Percentiles rank a stretch among this genome's conserved stretches.
phyloP scores from a whole-genome alignment of 352 stramenopile genomes.

The Blastocystis sp. region DNA sequence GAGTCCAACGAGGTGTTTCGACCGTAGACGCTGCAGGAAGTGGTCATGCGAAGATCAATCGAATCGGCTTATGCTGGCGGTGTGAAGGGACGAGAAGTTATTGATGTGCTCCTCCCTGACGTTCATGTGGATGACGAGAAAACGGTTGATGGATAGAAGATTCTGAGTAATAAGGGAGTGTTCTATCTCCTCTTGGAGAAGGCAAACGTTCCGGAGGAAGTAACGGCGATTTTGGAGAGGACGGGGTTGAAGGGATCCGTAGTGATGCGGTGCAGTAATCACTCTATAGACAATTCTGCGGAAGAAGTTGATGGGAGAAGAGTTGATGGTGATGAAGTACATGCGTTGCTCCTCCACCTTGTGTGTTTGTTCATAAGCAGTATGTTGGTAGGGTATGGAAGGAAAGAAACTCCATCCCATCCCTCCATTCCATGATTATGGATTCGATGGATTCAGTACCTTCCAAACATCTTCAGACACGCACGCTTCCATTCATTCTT shows the following conservation, averaged over 20 bases:
- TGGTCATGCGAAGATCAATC: background rate
- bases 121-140: background rate
- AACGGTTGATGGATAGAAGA: background rate
- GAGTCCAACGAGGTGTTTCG: slow-evolving; percentile 7
- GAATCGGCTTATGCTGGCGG: slow-evolving; percentile 33
- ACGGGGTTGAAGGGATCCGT: slow-evolving; percentile 17
- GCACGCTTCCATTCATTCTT: no score
- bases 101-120: slow-evolving; percentile 7
- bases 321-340: slow-evolving; percentile 33
- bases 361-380: no score
- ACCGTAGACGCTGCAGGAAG: background rate
- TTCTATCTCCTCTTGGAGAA: slow-evolving; percentile 36
- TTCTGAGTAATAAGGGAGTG: slow-evolving; percentile 1
- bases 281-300: slow-evolving; percentile 8
- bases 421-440: no score
- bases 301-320: slow-evolving; percentile 33
- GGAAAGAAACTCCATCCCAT: no score
- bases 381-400: no score
- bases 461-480: no score
- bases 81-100: slow-evolving; percentile 14
- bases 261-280: background rate
- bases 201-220: slow-evolving; percentile 13
- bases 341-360: no score
- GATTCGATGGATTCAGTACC: no score
- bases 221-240: slow-evolving; percentile 4